phyloP scores from a whole-genome alignment of 495 filamentous ascomycete species.

The Lasiosphaeria miniovina region DNA sequence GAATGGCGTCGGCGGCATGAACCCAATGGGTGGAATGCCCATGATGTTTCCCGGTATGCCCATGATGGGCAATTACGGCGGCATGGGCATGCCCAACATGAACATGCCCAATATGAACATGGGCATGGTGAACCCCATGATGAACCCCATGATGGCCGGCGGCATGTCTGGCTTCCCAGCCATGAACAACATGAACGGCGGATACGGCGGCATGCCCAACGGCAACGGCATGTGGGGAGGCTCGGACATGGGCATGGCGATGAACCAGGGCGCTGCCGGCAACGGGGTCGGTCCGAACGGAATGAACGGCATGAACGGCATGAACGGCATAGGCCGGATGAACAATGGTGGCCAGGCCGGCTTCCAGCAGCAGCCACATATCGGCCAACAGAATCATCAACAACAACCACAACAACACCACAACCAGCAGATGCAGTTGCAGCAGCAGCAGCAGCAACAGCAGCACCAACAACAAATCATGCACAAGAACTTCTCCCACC shows the following conservation, averaged over 20 bases:
- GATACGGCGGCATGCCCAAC: slow-evolving; percentile 8
- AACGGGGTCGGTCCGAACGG: slow-evolving; percentile 49
- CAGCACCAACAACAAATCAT: slow-evolving; percentile 23
- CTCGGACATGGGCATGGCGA: slow-evolving; percentile 44
- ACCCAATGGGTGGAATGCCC: slow-evolving; percentile 22
- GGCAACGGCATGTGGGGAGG: slow-evolving; percentile 23
- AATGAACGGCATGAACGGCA: slow-evolving; percentile 44
- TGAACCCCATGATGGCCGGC: slow-evolving; percentile 55
- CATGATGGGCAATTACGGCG: slow-evolving; percentile 15
- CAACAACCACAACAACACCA: slow-evolving; percentile 33
- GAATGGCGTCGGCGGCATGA: slow-evolving; percentile 2
- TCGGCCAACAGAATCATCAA: slow-evolving; percentile 24
- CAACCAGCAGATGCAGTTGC: slow-evolving; percentile 23
- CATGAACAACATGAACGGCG: slow-evolving; percentile 46
- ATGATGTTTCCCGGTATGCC: slow-evolving; percentile 40
- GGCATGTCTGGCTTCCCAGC: slow-evolving; percentile 44
- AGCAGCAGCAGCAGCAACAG: slow-evolving; percentile 42
- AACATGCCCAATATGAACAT: slow-evolving; percentile 27
- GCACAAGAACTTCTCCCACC: slow-evolving; percentile 54
- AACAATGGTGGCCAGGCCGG: slow-evolving; percentile 10
- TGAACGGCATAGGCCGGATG: slow-evolving; percentile 28
- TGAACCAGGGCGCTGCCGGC: slow-evolving; percentile 14
- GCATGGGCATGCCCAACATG: slow-evolving; percentile 31
- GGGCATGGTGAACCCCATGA: slow-evolving; percentile 42
- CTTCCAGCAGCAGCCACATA: slow-evolving; percentile 20